phyloP scores from a whole-genome alignment of 1,284 basidiomycete genomes.

The Neotropicomus parvogracilis region DNA sequence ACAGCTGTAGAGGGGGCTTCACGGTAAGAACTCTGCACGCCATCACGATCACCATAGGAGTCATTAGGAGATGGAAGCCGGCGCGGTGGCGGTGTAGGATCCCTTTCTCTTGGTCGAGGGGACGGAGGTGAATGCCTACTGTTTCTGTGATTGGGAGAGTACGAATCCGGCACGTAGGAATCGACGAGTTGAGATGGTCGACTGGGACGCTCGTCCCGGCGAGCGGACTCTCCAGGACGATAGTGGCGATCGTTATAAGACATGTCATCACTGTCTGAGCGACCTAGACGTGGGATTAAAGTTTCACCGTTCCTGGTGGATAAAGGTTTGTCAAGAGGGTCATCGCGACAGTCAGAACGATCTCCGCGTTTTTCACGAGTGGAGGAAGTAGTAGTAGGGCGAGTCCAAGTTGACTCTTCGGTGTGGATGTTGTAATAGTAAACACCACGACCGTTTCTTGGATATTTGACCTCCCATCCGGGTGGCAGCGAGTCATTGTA shows the following conservation, averaged over 20 bases:
- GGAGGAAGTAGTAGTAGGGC: slow-evolving; percentile 40
- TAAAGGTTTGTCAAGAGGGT: slow-evolving; percentile 25
- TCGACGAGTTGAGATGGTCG: slow-evolving; percentile 28
- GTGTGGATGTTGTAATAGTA: slow-evolving; percentile 65
- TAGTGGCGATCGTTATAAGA: slow-evolving; percentile 62
- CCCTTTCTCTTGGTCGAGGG: slow-evolving; percentile 24
- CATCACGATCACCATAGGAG: slow-evolving; percentile 24
- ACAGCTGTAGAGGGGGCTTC: slow-evolving; percentile 24
- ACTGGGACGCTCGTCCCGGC: slow-evolving; percentile 28
- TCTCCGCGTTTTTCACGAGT: slow-evolving; percentile 26
- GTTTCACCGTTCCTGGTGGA: slow-evolving; percentile 26
- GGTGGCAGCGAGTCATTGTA: slow-evolving; percentile 46
- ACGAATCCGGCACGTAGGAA: slow-evolving; percentile 33
- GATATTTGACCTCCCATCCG: slow-evolving; percentile 57
- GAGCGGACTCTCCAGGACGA: slow-evolving; percentile 43
- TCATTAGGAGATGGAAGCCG: slow-evolving; percentile 21
- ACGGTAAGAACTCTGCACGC: slow-evolving; percentile 28
- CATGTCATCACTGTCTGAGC: slow-evolving; percentile 29
- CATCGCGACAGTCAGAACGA: slow-evolving; percentile 25
- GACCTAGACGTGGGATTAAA: slow-evolving; percentile 28
- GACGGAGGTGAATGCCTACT: slow-evolving; percentile 22
- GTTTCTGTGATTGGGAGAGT: slow-evolving; percentile 26
- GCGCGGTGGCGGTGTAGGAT: slow-evolving; percentile 19
- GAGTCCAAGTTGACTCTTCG: slow-evolving; percentile 56
- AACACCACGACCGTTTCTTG: slow-evolving; percentile 43